phyloP scores from a whole-genome alignment of 176 grass and related monocot species.

The Aegilops umbellulata region DNA sequence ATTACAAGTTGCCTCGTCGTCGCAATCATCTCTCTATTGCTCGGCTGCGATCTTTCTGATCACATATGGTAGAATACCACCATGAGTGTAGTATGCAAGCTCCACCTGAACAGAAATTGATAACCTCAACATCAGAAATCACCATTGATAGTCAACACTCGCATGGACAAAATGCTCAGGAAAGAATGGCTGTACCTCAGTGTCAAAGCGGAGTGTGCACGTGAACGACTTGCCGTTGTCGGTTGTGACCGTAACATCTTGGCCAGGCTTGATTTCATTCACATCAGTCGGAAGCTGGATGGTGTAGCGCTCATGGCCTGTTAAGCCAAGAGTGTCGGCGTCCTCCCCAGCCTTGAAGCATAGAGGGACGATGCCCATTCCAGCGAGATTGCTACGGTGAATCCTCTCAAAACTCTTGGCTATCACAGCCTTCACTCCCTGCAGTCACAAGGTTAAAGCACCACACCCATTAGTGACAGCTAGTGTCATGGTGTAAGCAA shows the following conservation, averaged over 20 bases:
- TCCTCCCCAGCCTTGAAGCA: slow-evolving; percentile 90
- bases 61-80: slow-evolving; percentile 90
- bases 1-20: slow-evolving; percentile 19
- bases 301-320: slow-evolving; percentile 79
- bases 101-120: slow-evolving; percentile 60
- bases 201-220: slow-evolving; percentile 87
- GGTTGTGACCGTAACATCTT: slow-evolving; percentile 76
- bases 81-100: slow-evolving; percentile 85
- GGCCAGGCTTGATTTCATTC: slow-evolving; percentile 82
- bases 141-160: not conserved
- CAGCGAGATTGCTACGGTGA: slow-evolving; percentile 93
- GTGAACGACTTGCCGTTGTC: slow-evolving; percentile 79
- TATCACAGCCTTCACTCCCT: slow-evolving; percentile 97
- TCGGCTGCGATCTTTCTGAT: slow-evolving; percentile 55
- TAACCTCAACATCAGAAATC: not conserved
- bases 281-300: slow-evolving; percentile 74
- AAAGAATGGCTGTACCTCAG: slow-evolving; percentile 52
- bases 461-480: not conserved
- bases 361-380: slow-evolving; percentile 93
- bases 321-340: slow-evolving; percentile 83
- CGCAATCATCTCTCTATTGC: slow-evolving; percentile 47
- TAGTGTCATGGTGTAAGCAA: not conserved
- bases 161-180: not conserved
- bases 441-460: slow-evolving; percentile 35
- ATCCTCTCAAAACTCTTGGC: slow-evolving; percentile 98